These are phyloP conservation scores for Biscogniauxia sp. DNA, from an alignment of 2,329 filamentous ascomycete species.

Conservation along the genomic window DNA sequence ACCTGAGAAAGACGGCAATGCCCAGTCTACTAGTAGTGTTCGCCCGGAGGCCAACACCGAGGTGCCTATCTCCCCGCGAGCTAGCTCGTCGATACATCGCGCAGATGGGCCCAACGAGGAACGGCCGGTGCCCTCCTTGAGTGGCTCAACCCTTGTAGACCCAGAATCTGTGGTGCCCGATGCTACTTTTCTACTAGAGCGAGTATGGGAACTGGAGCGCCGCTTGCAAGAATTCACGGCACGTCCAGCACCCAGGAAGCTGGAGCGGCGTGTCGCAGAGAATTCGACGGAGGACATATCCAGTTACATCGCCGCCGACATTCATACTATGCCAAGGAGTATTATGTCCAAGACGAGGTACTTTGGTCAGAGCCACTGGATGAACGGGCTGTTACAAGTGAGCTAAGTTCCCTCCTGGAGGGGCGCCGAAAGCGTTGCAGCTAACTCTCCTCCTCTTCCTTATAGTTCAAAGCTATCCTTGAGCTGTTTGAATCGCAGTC, in stretches of 20 bases:
- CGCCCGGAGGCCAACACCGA: neutral
- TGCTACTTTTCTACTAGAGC: no score
- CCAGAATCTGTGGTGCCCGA: no score
- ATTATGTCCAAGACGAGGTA: conserved; percentile 44
- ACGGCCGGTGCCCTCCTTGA: no score
- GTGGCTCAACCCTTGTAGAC: no score
- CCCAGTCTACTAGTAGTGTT: conserved; percentile 4
- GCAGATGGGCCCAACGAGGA: no score
- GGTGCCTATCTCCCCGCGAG: no score
- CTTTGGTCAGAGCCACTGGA: conserved; percentile 51
- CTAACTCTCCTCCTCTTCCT: neutral
- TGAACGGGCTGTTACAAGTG: conserved; percentile 43
- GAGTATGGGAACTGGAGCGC: no score
- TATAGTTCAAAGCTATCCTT: conserved; percentile 24
- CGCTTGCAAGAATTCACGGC: conserved; percentile 18
- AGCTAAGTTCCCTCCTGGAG: conserved; percentile 14
- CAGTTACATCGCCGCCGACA: conserved; percentile 20
- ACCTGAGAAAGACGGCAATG: conserved; percentile 2
- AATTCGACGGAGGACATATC: conserved; percentile 14
- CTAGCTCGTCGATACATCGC: no score
- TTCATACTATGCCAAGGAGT: conserved; percentile 27
- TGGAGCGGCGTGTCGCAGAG: conserved; percentile 1
- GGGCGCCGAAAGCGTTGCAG: no score
- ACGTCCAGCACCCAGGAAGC: conserved; percentile 3
- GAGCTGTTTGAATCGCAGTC: conserved; percentile 24